Conservation (phyloP, 2,329 filamentous ascomycete genomes). For the Aureobasidium pullulans region DNA sequence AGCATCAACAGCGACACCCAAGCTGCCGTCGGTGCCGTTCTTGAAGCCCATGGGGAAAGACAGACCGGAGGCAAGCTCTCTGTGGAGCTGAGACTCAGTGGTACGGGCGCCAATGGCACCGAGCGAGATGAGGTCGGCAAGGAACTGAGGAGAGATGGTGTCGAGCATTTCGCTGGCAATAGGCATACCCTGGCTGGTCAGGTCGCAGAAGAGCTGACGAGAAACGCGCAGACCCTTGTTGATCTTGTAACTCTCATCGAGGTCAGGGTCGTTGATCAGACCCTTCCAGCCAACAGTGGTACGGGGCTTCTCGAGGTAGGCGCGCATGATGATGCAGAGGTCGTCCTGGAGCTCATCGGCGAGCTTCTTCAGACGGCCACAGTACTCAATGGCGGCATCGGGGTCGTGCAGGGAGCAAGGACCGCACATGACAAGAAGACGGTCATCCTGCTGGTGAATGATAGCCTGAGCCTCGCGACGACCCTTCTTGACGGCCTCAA, state of each 20-base stretch:
- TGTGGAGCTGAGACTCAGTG: slow-evolving; percentile 92
- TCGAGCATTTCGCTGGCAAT: slow-evolving; percentile 98
- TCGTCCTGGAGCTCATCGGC: slow-evolving; percentile 74
- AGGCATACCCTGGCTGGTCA: slow-evolving; percentile 81
- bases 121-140: slow-evolving; percentile 90
- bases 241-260: slow-evolving; percentile 95
- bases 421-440: slow-evolving; percentile 87
- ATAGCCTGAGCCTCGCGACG: slow-evolving; percentile 64
- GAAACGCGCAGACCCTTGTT: slow-evolving; percentile 94
- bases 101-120: slow-evolving; percentile 94
- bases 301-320: slow-evolving; percentile 97
- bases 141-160: slow-evolving; percentile 96
- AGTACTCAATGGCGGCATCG: slow-evolving; percentile 79
- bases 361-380: slow-evolving; percentile 65
- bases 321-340: slow-evolving; percentile 91
- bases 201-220: slow-evolving; percentile 86
- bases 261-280: slow-evolving; percentile 97
- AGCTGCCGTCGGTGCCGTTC: slow-evolving; percentile 92
- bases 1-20: slow-evolving; percentile 88
- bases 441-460: slow-evolving; percentile 72
- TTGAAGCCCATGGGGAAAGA: slow-evolving; percentile 99
- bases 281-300: slow-evolving; percentile 99
- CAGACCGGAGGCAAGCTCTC: slow-evolving; percentile 87
- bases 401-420: slow-evolving; percentile 98
- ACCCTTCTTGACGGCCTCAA: slow-evolving; percentile 63